Conservation (phyloP, 2,329 filamentous ascomycete genomes). For the Aspergillus fumigatiaffinis region DNA sequence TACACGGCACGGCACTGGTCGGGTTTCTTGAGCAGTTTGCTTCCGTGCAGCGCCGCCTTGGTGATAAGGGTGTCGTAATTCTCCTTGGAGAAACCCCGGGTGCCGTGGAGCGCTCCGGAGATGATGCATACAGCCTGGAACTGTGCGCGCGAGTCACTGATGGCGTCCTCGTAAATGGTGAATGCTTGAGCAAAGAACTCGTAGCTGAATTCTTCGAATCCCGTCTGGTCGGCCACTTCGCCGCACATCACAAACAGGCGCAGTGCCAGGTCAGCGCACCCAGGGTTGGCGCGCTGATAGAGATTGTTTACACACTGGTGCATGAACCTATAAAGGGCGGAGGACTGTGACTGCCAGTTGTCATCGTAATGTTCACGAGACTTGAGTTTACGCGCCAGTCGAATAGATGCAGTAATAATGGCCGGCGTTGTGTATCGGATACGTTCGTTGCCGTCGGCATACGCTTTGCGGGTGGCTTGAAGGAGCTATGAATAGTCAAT, state of each 20-base stretch:
- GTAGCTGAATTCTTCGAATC: constrained; percentile 93
- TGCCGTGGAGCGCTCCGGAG: constrained; percentile 81
- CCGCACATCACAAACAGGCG: constrained; percentile 89
- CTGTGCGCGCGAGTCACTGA: constrained; percentile 92
- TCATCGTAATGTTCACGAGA: constrained; percentile 80
- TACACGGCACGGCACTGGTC: constrained; percentile 98
- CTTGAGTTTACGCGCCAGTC: constrained; percentile 85
- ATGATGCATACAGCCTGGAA: constrained; percentile 98
- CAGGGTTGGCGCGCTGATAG: constrained; percentile 78
- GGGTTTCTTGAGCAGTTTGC: constrained; percentile 94
- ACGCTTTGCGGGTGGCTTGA: constrained; percentile 81
- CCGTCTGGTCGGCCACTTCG: constrained; percentile 84
- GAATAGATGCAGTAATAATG: constrained; percentile 83
- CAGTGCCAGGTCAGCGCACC: constrained; percentile 80
- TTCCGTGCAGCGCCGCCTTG: constrained; percentile 93
- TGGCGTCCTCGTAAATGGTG: constrained; percentile 93
- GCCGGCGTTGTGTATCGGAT: constrained; percentile 95
- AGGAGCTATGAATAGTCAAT: constrained; percentile 55
- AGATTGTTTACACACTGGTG: constrained; percentile 82
- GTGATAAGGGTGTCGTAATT: constrained; percentile 99
- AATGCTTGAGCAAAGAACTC: constrained; percentile 99
- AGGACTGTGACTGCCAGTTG: constrained; percentile 69
- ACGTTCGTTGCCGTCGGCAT: constrained; percentile 86
- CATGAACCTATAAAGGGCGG: constrained; percentile 90
- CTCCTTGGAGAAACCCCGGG: constrained; percentile 86